Base-by-base conservation (phyloP, 2,329 filamentous ascomycete species). In the Phaeosphaeria sp. region DNA sequence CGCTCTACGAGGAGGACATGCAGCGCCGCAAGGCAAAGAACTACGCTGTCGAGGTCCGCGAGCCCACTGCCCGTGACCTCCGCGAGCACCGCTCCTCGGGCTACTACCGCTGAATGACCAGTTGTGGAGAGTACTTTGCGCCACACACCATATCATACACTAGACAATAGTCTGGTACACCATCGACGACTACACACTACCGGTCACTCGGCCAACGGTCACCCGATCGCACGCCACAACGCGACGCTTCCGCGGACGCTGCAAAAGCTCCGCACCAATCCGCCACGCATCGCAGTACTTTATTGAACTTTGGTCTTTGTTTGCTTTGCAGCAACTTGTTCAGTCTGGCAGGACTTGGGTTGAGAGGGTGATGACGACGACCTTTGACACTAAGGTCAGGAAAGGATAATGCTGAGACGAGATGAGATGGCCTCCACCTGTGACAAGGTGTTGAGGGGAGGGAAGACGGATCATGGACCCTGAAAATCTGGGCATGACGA, bases 21-120 rank as follows among this genome's bases (percentile, higher is more conserved):
- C 73, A 75, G 47, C 74, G 72, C 55, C 71, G 73, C 33, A 74
- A 74, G 59, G 71, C 73, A 48, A 69, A 73, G 56, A 65, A 67
- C 54, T 80, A 80, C 72, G 68, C 68, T 39, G 75, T 79, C 52
- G 77, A 80, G 59, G 73, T 79, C 60, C 76, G 78, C 36, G 74
- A 79, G 64, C 77, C 78, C n/a, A 71, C 73, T 18, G 49, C 54
- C 40, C 70, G 73, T 49, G 73, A 77, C 61, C 44, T 74, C 49
- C 74, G 73, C 63, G 73, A 76, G 60, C 70, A 76, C 65, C 73
- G 74, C 21, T 69, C 68, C 42, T 76, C 75, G 49, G 74, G 69
- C 66, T 78, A 78, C 72, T 77, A 77, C 68, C 65, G 69, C 59
- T 77, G 74, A 77, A 72, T 42, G 52, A 60, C 43, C 55, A 52